These are phyloP conservation scores for Eragrostis curvula DNA, from an alignment of 176 grass and related monocot species.

Conservation along the genomic window DNA sequence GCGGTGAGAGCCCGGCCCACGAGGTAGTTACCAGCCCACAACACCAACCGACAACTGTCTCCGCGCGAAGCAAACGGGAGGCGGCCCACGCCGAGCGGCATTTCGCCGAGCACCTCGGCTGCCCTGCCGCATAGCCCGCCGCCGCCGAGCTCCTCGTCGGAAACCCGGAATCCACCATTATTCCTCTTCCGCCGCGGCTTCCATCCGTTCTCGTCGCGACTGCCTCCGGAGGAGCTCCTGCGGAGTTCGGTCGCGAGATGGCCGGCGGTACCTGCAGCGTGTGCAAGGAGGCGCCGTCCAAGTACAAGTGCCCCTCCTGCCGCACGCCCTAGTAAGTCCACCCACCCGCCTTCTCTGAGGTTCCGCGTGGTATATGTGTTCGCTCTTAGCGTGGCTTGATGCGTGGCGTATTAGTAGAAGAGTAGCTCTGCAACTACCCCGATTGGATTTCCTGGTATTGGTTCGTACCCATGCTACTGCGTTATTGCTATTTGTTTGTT, in stretches of 20 bases:
- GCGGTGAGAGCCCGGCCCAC: neutral
- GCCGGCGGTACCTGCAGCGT: slow-evolving; percentile 61
- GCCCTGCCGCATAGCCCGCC: neutral
- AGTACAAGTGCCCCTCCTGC: slow-evolving; percentile 94
- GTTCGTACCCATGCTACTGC: neutral
- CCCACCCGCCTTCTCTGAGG: neutral
- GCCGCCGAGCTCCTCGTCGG: neutral
- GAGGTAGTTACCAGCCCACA: neutral
- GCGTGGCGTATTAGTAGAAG: neutral
- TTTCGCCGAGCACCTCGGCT: neutral
- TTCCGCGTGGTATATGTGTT: neutral
- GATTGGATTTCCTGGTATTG: neutral
- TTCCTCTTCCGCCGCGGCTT: neutral
- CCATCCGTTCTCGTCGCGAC: neutral
- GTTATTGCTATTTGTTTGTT: neutral
- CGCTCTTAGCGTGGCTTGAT: neutral
- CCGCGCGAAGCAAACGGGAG: neutral
- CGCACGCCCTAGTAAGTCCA: slow-evolving; percentile 82
- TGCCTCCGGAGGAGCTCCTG: neutral
- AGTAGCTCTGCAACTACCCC: neutral
- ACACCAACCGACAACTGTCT: neutral
- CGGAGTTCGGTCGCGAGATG: slow-evolving; percentile 31
- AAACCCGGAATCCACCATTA: neutral
- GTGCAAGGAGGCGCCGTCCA: slow-evolving; percentile 72
- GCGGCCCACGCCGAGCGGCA: neutral